Conservation (phyloP, 495 filamentous ascomycete species). For the Tetracladium marchalianum region DNA sequence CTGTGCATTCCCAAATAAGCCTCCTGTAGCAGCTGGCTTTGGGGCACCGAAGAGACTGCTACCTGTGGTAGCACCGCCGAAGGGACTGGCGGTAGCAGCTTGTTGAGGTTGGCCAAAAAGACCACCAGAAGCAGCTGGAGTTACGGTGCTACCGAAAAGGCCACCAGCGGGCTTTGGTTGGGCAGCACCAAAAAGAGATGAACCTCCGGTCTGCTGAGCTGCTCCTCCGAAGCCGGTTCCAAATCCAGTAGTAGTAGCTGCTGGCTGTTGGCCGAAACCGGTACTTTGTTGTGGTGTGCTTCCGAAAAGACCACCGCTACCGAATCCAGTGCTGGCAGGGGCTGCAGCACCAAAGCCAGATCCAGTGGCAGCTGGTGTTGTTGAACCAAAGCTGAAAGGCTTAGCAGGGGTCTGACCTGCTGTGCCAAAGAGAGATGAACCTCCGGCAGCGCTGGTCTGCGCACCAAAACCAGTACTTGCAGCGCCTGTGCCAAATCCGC, state of each 20-base stretch:
- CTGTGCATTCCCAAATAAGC: conserved; percentile 27
- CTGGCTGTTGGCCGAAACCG: conserved; percentile 21
- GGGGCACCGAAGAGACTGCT: conserved; percentile 41
- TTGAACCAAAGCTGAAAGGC: conserved; percentile 25
- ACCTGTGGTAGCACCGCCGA: conserved; percentile 24
- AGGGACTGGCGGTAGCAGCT: conserved; percentile 18
- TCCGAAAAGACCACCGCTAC: conserved; percentile 31
- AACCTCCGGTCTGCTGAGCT: conserved; percentile 26
- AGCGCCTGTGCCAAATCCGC: conserved; percentile 16
- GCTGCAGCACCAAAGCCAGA: conserved; percentile 27
- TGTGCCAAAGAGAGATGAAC: conserved; percentile 22
- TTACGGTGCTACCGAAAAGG: conserved; percentile 30
- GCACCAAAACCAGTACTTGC: conserved; percentile 24
- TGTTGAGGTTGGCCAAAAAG: conserved; percentile 46
- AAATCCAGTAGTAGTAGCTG: conserved; percentile 17
- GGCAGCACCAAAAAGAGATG: conserved; percentile 31
- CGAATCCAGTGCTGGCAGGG: conserved; percentile 26
- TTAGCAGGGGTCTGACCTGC: conserved; percentile 17
- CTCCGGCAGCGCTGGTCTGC: conserved; percentile 15
- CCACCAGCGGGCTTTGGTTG: conserved; percentile 33
- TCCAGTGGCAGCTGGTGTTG: conserved; percentile 33
- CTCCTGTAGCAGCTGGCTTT: conserved; percentile 23
- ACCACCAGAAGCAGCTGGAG: conserved; percentile 41
- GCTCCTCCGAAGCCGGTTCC: conserved; percentile 18
- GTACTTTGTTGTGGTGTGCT: conserved; percentile 20